phyloP scores from a whole-genome alignment of 495 filamentous ascomycete species.

The Penicillium paradoxum region DNA sequence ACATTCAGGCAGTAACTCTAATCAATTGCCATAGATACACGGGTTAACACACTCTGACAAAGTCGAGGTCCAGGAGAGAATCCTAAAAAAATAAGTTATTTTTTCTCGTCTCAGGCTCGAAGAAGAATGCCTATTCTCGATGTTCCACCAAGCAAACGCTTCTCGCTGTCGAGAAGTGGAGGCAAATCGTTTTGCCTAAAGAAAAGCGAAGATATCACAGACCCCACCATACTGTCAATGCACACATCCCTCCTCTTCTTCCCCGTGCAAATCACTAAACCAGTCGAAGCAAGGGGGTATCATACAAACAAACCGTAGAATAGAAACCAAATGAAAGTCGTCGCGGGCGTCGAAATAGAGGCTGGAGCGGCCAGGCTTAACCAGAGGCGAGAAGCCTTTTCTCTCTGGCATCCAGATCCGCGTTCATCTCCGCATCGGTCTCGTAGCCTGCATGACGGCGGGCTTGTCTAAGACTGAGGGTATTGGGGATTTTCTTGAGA shows the following conservation, averaged over 20 bases:
- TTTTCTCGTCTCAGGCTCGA: background rate
- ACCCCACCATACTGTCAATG: background rate
- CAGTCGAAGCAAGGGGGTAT: conserved; percentile 8
- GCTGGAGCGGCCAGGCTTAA: background rate
- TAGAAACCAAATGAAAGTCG: conserved; percentile 6
- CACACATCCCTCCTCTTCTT: conserved; percentile 4
- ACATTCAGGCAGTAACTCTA: background rate
- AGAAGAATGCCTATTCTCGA: background rate
- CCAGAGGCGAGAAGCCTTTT: conserved; percentile 9
- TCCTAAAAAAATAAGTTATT: conserved; percentile 3
- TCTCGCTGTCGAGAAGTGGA: background rate
- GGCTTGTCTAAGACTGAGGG: conserved; percentile 26
- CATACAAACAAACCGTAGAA: conserved; percentile 9
- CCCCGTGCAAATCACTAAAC: conserved; percentile 5
- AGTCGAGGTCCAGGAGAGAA: background rate
- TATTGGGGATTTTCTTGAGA: conserved; percentile 12
- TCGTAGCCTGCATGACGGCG: conserved; percentile 28
- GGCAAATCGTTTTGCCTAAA: background rate
- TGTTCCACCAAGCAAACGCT: background rate
- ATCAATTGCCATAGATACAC: background rate
- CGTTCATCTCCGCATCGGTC: conserved; percentile 27
- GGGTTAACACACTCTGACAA: background rate
- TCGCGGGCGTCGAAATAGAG: background rate
- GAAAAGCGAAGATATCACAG: background rate
- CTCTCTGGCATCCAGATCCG: conserved; percentile 24